Conservation (phyloP, 495 filamentous ascomycete species). For the Amphirosellinia nigrospora region DNA sequence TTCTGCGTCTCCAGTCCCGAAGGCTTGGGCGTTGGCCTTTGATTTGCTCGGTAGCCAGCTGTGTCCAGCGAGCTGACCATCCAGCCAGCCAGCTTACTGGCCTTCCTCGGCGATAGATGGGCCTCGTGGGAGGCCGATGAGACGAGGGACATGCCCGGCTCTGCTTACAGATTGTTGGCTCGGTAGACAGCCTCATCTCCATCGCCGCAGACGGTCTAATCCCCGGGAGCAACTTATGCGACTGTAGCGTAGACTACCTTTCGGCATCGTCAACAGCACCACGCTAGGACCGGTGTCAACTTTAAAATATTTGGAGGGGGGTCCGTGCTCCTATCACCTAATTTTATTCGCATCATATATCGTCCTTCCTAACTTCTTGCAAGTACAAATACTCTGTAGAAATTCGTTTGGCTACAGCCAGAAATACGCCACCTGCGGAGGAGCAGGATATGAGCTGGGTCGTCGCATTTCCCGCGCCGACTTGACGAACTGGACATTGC, state of each 20-base stretch:
- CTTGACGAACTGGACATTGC: not conserved
- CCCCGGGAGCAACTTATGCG: not conserved
- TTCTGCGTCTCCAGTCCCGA: conserved; percentile 23
- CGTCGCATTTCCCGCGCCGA: not conserved
- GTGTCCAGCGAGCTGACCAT: conserved; percentile 8
- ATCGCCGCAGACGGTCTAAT: not conserved
- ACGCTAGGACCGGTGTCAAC: not conserved
- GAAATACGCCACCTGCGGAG: not conserved
- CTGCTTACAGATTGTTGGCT: not conserved
- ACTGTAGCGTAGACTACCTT: not conserved
- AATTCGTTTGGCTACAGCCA: not conserved
- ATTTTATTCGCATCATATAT: not conserved
- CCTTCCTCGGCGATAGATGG: conserved; percentile 11
- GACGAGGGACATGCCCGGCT: conserved; percentile 8
- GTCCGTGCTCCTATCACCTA: not conserved
- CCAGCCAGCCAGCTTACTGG: conserved; percentile 9
- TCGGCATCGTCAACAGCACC: not conserved
- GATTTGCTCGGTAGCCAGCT: conserved; percentile 24
- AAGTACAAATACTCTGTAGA: not conserved
- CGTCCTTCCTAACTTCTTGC: not conserved
- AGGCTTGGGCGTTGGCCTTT: conserved; percentile 25
- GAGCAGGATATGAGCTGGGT: not conserved
- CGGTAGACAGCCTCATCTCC: not conserved
- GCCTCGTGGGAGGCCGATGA: not conserved
- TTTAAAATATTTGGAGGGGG: not conserved